Base-by-base conservation (phyloP, 306 rosid species). In the Cicer arietinum region DNA sequence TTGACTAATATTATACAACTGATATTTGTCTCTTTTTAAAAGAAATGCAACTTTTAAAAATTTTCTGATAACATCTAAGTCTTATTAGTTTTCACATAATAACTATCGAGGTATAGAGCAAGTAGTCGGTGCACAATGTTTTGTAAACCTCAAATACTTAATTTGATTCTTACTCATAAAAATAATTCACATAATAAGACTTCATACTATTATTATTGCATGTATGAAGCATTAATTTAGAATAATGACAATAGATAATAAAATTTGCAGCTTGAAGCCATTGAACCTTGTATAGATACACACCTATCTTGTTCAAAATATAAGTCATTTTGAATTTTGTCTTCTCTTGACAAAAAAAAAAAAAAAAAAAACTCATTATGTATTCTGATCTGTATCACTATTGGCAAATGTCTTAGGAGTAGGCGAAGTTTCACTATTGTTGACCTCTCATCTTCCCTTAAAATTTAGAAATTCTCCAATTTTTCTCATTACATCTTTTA, bases 331-430 rank as follows among this genome's bases (percentile, higher is more conserved):
- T 22, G 64, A n/a, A 76, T 69, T 74, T 10, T 25, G 30, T 61
- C 9, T 57, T 22, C 8, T 59, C 64, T 43, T 39, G 59, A 71
- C 48, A 6, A n/a, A 20, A 20, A 20, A 20, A 20, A 20, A 20
- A 20, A n/a, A n/a, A n/a, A 20, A 69, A 54, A 8, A 43, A 12
- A 18, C 17, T 75, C 68, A 88, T 82, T 84, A 82, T 1, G 77
- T 59, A 77, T 80, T 80, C 12, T 71, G 62, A 25, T 81, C 87
- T 57, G 77, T 42, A 80, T 70, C 87, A 67, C 35, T 71, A 69
- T 85, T 88, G 13, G 77, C 64, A 67, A 62, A 82, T 35, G 79
- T 67, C 80, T 84, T 88, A 67, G 45, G 74, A n/a, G 64, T 17
- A 73, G 41, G 73, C 1, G 39, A 13, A 60, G 50, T 53, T 77